Percentiles rank a stretch among this genome's conserved stretches.
Evolutionary conservation across 306 rosid genomes (phyloP).

Genomic region (Malus asiatica): DNA sequence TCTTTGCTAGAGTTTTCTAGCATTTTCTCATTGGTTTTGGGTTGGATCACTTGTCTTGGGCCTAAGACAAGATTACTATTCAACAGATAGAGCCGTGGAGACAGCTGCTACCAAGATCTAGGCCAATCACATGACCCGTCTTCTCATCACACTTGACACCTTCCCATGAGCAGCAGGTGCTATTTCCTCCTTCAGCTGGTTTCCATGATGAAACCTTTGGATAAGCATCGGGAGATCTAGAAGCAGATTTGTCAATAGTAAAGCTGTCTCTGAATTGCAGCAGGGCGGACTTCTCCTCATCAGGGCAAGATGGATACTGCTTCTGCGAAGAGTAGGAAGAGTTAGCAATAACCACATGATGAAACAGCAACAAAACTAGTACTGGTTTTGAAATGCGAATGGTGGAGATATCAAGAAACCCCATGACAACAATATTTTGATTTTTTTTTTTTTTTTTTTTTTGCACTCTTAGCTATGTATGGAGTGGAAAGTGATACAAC

Average conservation of each 20-base stretch:
- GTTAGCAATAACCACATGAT: neutral
- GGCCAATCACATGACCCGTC: neutral
- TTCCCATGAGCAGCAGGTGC: slow-evolving; percentile 11
- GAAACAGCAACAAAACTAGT: too few relatives aligned
- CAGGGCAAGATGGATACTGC: neutral
- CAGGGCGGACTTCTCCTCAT: neutral
- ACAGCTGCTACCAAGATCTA: slow-evolving; percentile 12
- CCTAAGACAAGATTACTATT: too few relatives aligned
- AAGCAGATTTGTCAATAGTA: neutral
- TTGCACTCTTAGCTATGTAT: neutral
- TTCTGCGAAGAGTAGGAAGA: too few relatives aligned
- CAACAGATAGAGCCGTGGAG: slow-evolving; percentile 10
- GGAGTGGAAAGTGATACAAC: neutral
- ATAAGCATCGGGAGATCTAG: neutral
- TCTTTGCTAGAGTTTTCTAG: too few relatives aligned
- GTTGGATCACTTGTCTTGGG: too few relatives aligned
- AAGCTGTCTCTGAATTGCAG: slow-evolving; percentile 7
- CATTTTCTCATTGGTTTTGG: too few relatives aligned
- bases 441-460: too few relatives aligned
- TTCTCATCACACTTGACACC: neutral
- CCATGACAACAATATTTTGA: neutral
- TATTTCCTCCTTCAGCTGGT: neutral
- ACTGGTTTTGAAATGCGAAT: neutral
- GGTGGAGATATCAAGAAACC: slow-evolving; percentile 4
- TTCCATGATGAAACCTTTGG: slow-evolving; percentile 1